Evolutionary conservation across 352 stramenopile genomes (phyloP).

Genomic region (Pelagophyceae sp.): DNA sequence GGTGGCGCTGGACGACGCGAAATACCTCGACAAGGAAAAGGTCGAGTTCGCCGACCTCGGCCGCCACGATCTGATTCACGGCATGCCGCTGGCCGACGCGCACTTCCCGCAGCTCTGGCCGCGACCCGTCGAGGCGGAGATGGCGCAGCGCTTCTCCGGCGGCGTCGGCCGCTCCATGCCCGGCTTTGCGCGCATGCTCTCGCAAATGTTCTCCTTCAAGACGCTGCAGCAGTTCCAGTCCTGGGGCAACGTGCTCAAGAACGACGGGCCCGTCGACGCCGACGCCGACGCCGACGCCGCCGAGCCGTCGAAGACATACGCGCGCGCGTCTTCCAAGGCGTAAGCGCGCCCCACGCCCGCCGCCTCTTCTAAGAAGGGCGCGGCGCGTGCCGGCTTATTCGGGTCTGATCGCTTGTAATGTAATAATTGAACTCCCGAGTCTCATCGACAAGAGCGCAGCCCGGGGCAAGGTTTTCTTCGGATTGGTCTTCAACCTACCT

Average conservation of each 20-base stretch:
- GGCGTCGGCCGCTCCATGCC: not conserved
- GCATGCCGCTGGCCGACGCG: not conserved
- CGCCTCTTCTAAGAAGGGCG: too few relatives aligned
- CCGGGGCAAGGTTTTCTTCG: too few relatives aligned
- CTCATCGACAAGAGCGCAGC: too few relatives aligned
- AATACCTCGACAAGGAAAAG: conserved; percentile 50
- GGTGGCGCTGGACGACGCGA: conserved; percentile 43
- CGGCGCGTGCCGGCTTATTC: too few relatives aligned
- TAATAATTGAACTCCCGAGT: too few relatives aligned
- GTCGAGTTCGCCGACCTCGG: conserved; percentile 14
- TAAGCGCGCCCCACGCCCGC: too few relatives aligned
- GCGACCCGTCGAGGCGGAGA: not conserved
- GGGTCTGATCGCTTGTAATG: too few relatives aligned
- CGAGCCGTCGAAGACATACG: too few relatives aligned
- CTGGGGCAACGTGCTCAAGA: conserved; percentile 14
- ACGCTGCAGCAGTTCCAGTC: conserved; percentile 11
- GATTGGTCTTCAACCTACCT: too few relatives aligned
- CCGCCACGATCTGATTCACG: conserved; percentile 5
- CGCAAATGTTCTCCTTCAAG: not conserved
- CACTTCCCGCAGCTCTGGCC: conserved; percentile 15
- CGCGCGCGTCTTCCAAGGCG: too few relatives aligned
- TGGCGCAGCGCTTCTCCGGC: not conserved
- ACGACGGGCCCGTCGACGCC: not conserved
- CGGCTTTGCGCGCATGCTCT: conserved; percentile 11
- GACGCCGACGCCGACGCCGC: not conserved